A percentile compares a stretch with the other conserved stretches of the same genome.
phyloP scores from a whole-genome alignment of 2,329 filamentous ascomycete genomes.

The Dothiorella sarmentorum region DNA sequence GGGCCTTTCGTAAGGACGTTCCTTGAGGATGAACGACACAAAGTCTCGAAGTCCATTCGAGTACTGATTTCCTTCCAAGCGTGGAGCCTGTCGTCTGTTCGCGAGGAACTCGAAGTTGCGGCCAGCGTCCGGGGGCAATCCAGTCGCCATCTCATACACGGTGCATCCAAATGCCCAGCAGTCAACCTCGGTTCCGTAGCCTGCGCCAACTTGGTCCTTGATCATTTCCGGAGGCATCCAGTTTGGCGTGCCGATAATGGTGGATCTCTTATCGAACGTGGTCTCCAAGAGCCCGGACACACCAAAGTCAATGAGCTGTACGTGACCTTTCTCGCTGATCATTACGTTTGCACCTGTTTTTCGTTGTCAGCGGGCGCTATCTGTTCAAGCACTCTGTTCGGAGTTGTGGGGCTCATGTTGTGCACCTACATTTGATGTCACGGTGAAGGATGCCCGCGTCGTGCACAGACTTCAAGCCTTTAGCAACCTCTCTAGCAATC shows the following conservation, averaged over 20 bases:
- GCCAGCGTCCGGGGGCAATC: slow-evolving; percentile 56
- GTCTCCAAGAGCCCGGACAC: slow-evolving; percentile 75
- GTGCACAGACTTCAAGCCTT: slow-evolving; percentile 60
- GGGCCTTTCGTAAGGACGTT: slow-evolving; percentile 65
- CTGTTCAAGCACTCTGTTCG: not conserved
- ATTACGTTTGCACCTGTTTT: slow-evolving; percentile 67
- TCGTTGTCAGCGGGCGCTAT: not conserved
- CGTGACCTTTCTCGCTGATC: slow-evolving; percentile 69
- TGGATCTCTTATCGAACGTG: slow-evolving; percentile 72
- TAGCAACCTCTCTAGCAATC: slow-evolving; percentile 61
- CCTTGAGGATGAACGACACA: slow-evolving; percentile 69
- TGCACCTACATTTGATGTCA: slow-evolving; percentile 57
- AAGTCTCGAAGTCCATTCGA: slow-evolving; percentile 66
- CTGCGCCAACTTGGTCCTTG: slow-evolving; percentile 45
- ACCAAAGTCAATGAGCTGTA: slow-evolving; percentile 83
- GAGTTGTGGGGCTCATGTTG: not conserved
- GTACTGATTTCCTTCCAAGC: slow-evolving; percentile 68
- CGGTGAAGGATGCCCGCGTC: slow-evolving; percentile 64
- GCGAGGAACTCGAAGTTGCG: slow-evolving; percentile 51
- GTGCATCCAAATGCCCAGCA: slow-evolving; percentile 85
- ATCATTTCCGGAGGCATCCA: slow-evolving; percentile 78
- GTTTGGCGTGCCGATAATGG: slow-evolving; percentile 77
- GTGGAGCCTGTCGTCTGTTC: slow-evolving; percentile 59
- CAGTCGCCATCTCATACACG: slow-evolving; percentile 76
- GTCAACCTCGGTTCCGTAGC: slow-evolving; percentile 56